A percentile compares a stretch with the other conserved stretches of the same genome.
phyloP scores from a whole-genome alignment of 2,329 filamentous ascomycete species.

The Calonectria pauciramosa region DNA sequence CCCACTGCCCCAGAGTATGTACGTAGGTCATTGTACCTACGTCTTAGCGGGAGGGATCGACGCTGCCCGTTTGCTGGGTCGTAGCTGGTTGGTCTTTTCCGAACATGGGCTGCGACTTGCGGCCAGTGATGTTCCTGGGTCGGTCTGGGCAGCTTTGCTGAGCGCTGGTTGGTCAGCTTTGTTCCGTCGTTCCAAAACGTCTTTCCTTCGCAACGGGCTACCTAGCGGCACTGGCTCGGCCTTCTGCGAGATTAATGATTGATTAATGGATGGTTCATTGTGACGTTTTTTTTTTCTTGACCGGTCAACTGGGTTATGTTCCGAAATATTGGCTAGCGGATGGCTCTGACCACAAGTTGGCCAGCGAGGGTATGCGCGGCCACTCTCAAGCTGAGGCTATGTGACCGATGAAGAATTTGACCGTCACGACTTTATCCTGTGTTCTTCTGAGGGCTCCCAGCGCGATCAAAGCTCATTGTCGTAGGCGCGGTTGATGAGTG shows the following conservation, averaged over 20 bases:
- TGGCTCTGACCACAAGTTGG: slow-evolving; percentile 19
- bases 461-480: slow-evolving; percentile 1
- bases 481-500: slow-evolving; percentile 9
- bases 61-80: slow-evolving; percentile 34
- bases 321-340: slow-evolving; percentile 21
- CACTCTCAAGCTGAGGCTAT: slow-evolving; percentile 1
- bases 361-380: slow-evolving; percentile 12
- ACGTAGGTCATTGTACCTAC: slow-evolving; percentile 1
- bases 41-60: slow-evolving; percentile 37
- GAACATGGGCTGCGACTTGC: slow-evolving; percentile 31
- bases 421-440: neutral
- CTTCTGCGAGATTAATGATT: slow-evolving; percentile 9
- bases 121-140: slow-evolving; percentile 23
- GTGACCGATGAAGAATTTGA: slow-evolving; percentile 17
- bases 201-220: slow-evolving; percentile 14
- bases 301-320: slow-evolving; percentile 21
- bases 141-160: neutral
- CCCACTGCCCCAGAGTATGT: neutral
- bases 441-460: neutral
- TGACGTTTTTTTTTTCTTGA: slow-evolving; percentile 10
- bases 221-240: slow-evolving; percentile 24
- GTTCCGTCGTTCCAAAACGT: slow-evolving; percentile 18
- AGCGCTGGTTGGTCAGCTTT: slow-evolving; percentile 22
- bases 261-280: slow-evolving; percentile 23
- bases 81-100: slow-evolving; percentile 23